Evolutionary conservation across 2,329 filamentous ascomycete species (phyloP).

Genomic region (Alternaria sp.): DNA sequence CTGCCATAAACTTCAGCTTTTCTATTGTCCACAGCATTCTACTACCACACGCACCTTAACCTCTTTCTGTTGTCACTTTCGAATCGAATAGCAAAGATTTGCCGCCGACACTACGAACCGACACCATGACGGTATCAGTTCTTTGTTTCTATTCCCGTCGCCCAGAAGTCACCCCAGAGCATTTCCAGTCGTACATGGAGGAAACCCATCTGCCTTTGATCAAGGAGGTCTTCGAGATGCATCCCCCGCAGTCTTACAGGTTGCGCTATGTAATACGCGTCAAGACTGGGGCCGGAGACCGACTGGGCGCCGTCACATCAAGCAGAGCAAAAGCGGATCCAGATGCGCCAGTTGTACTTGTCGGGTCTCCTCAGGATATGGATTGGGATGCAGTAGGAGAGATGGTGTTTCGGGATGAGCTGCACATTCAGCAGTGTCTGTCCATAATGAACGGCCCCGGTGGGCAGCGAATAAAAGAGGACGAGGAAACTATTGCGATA

Average conservation of each 20-base stretch:
- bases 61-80: neutral
- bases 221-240: slow-evolving; percentile 22
- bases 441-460: slow-evolving; percentile 21
- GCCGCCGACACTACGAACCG: neutral
- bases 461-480: slow-evolving; percentile 26
- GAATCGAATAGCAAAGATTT: neutral
- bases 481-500: slow-evolving; percentile 28
- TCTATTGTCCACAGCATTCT: neutral
- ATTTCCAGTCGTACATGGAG: slow-evolving; percentile 27
- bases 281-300: slow-evolving; percentile 24
- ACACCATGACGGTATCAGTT: slow-evolving; percentile 20
- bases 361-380: slow-evolving; percentile 23
- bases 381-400: slow-evolving; percentile 29
- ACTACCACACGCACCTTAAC: neutral
- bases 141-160: slow-evolving; percentile 26
- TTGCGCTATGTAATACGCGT: slow-evolving; percentile 24
- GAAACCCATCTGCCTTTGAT: slow-evolving; percentile 21
- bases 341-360: slow-evolving; percentile 25
- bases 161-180: slow-evolving; percentile 20
- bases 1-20: neutral
- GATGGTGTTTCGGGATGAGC: slow-evolving; percentile 29
- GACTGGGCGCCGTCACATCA: slow-evolving; percentile 21
- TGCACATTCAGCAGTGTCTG: slow-evolving; percentile 31
- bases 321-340: slow-evolving; percentile 15
- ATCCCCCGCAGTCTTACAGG: slow-evolving; percentile 11